Base-by-base conservation (phyloP, 2,329 filamentous ascomycete genomes). In the Amylocarpus encephaloides region DNA sequence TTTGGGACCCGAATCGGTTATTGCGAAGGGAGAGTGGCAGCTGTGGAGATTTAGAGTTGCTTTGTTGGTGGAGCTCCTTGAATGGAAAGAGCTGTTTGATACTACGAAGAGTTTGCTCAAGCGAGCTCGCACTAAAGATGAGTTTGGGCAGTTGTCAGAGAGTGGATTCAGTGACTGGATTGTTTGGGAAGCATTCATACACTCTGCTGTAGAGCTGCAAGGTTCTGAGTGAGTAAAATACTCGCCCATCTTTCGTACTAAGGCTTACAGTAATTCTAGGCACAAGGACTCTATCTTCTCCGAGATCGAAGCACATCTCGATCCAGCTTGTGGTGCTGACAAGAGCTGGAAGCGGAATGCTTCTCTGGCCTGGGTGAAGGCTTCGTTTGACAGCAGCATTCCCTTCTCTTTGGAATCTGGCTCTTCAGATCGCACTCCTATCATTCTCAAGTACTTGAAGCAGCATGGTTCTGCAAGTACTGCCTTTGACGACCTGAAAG, bases 341-440 rank as follows among this genome's bases (percentile, higher is more conserved):
- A 67, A 67, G 38, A 64, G 59, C 19, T 66, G 61, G 59, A 59
- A 57, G 51, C 56, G 65, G 53, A 67, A 67, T 53, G 65, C 64
- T 5, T 64, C 62, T 34, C 49, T 67, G 7, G 63, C 65, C 9
- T 54, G 48, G 52, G 54, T 64, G 3, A 60, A 54, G 15, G 46
- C 61, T 29, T 48, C 52, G 15, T 63, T 64, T 36, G 54, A 58
- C 34, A 51, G 13, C 19, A 42, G 32, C 29, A 43, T 32, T 3
- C 13, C 48, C n/a, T 54, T 55, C 34, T 40, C 40, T 36, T 32
- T 22, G 15, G 33, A 16, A 2, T 32, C 50, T 16, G 48, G 39
- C 30, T 13, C 19, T 43, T 43, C 44, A 42, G 36, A 52, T 29
- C 48, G 51, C 46, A 42, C 60, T 9, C 33, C 48, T 34, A 49